Evolutionary conservation across 495 filamentous ascomycete genomes (phyloP).

Genomic region (Cudoniella acicularis): DNA sequence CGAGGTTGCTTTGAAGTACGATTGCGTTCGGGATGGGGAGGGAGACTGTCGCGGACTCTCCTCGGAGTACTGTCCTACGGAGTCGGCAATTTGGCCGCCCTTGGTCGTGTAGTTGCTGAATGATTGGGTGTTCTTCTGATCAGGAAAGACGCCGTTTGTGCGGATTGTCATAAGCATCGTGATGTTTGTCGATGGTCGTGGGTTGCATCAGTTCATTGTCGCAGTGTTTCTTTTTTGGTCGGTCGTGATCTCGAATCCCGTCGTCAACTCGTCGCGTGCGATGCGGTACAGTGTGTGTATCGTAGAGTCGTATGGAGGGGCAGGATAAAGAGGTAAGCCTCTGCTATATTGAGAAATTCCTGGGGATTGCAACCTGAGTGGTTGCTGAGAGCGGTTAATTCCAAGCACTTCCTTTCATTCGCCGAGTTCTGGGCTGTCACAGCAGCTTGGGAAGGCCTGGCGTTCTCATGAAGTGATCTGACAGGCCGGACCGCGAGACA

Average conservation of each 20-base stretch:
- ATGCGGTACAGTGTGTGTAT: constrained; percentile 4
- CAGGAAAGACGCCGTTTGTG: constrained; percentile 26
- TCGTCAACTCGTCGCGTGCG: constrained; percentile 1
- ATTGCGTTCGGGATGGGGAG: constrained; percentile 8
- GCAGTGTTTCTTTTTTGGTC: constrained; percentile 1
- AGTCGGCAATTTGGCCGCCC: constrained; percentile 9
- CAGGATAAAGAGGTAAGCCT: constrained; percentile 14
- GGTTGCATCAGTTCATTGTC: constrained; percentile 20
- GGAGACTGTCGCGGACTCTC: constrained; percentile 13
- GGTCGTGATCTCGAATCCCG: not conserved
- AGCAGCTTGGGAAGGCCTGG: not conserved
- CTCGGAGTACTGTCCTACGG: constrained; percentile 19
- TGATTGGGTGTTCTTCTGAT: constrained; percentile 23
- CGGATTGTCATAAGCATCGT: constrained; percentile 29
- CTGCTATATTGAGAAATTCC: constrained; percentile 19
- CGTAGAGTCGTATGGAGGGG: constrained; percentile 20
- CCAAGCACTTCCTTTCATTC: constrained; percentile 12
- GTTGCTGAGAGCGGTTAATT: constrained; percentile 1
- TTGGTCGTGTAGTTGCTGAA: constrained; percentile 18
- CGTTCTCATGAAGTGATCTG: not conserved
- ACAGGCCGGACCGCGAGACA: not conserved
- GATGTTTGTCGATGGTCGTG: constrained; percentile 7
- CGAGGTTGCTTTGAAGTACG: constrained; percentile 7
- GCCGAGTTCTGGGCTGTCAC: constrained; percentile 14
- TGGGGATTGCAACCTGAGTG: constrained; percentile 23